phyloP scores from a whole-genome alignment of 1,284 basidiomycete species.

The Entoloma clypeatum region DNA sequence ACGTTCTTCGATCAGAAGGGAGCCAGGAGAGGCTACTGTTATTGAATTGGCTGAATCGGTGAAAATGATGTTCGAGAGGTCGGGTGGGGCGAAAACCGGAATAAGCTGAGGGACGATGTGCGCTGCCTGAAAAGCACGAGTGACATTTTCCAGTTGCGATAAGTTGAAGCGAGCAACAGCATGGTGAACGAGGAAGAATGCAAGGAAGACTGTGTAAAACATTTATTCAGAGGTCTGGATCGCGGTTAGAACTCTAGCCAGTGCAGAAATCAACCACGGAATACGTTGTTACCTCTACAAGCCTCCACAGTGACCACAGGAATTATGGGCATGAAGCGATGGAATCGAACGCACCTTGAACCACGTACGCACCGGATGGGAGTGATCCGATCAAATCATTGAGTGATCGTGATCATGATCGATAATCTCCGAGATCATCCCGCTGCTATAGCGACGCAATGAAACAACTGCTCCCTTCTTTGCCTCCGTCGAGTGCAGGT shows the following conservation, averaged over 20 bases:
- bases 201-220: conserved; percentile 5
- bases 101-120: conserved; percentile 43
- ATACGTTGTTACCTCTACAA: too few relatives aligned
- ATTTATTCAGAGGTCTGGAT: too few relatives aligned
- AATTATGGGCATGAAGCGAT: too few relatives aligned
- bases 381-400: too few relatives aligned
- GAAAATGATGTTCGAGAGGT: conserved; percentile 36
- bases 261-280: too few relatives aligned
- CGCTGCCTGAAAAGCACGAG: conserved; percentile 36
- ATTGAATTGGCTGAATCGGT: conserved; percentile 28
- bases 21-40: conserved; percentile 35
- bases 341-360: too few relatives aligned
- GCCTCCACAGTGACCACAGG: too few relatives aligned
- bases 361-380: too few relatives aligned
- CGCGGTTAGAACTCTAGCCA: too few relatives aligned
- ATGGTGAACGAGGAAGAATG: conserved; percentile 11
- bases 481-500: neutral
- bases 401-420: too few relatives aligned
- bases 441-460: too few relatives aligned
- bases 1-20: conserved; percentile 40
- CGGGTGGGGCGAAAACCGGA: conserved; percentile 35
- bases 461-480: conserved; percentile 27
- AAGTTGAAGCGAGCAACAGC: conserved; percentile 12
- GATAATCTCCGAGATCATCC: too few relatives aligned
- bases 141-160: conserved; percentile 27